Base-by-base conservation (phyloP, 2,329 filamentous ascomycete genomes). In the Colletotrichum sp. region DNA sequence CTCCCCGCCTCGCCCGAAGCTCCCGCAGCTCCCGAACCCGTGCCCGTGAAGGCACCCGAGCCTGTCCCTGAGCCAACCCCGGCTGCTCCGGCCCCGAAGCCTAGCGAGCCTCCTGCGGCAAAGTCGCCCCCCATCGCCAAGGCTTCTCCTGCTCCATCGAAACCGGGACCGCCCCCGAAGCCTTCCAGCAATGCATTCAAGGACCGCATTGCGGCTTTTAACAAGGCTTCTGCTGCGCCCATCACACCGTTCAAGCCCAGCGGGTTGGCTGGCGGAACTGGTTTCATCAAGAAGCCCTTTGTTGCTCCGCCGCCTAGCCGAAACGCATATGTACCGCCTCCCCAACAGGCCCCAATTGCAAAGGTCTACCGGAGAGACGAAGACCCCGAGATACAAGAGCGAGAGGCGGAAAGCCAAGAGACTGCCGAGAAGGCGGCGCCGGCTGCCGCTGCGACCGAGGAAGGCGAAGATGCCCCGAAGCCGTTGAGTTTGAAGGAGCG, bases 161-260 rank as follows among this genome's bases (percentile, higher is more conserved):
- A 88, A 80, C 83, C 87, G 71, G 92, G 91, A 76, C 89, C 92
- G 26, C 93, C 95, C 52, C 94, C 95, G 15, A 98, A 98, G 84
- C 95, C 96, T 32, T 84, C 85, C 13, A 89, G 88, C 62, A 95
- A 91, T 81, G 95, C 97, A 3, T 99, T 99, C 88, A 96, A 92
- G 82, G 97, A 99, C 85, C 95, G 97, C 77, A 98, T 99, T 83
- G 97, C 97, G 39, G 96, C 97, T 60, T 99, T 99, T 88, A 99
- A 99, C 85, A 97, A 96, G 83, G 89, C 95, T 60, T 92, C 95
- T 49, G 95, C 96, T 8, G 92, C 96, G 4, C 97, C 97, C 10
- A 89, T 97, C 76, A 92, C 95, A n/a, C 97, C 97, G 2, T 96
- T 98, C 87, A 98, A 98, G 83, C 95, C 96, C 24, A 89, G 90